These are phyloP conservation scores for Mycena sanguinolenta DNA, from an alignment of 768 basidiomycete species.

Conservation along the genomic window DNA sequence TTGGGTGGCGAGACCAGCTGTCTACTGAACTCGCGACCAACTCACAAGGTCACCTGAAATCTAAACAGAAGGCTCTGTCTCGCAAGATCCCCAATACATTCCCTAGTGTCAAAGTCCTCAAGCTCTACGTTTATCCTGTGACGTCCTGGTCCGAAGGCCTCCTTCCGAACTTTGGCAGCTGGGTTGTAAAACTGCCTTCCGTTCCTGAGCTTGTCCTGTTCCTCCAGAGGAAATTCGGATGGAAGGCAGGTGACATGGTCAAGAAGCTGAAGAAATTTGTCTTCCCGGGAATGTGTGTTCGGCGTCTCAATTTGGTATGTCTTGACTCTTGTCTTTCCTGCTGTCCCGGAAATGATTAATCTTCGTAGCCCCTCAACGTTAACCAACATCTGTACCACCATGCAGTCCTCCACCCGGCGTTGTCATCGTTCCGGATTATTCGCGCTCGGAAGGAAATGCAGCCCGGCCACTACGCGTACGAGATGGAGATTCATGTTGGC, in stretches of 20 bases:
- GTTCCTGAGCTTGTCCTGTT: constrained; percentile 19
- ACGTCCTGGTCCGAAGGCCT: constrained; percentile 27
- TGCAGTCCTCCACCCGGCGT: not conserved
- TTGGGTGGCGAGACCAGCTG: constrained; percentile 21
- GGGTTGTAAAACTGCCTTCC: constrained; percentile 19
- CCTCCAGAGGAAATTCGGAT: constrained; percentile 30
- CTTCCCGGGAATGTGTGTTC: not conserved
- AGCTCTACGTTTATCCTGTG: constrained; percentile 12
- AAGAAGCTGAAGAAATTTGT: constrained; percentile 7
- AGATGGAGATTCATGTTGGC: not conserved
- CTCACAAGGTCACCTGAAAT: constrained; percentile 16
- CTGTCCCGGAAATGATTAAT: not conserved
- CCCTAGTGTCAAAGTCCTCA: constrained; percentile 18
- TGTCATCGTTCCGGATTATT: not conserved
- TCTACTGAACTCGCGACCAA: constrained; percentile 32
- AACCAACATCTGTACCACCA: not conserved
- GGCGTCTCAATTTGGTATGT: not conserved
- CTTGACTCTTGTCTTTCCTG: not conserved
- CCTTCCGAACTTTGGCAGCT: not conserved
- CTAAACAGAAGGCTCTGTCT: not conserved
- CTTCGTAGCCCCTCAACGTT: not conserved
- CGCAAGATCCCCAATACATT: constrained; percentile 19
- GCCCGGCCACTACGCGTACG: not conserved
- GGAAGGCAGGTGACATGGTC: constrained; percentile 1
- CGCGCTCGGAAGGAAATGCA: too few species aligned